Base-by-base conservation (phyloP, 208 protist species). In the Endotrypanum monterogeii region DNA sequence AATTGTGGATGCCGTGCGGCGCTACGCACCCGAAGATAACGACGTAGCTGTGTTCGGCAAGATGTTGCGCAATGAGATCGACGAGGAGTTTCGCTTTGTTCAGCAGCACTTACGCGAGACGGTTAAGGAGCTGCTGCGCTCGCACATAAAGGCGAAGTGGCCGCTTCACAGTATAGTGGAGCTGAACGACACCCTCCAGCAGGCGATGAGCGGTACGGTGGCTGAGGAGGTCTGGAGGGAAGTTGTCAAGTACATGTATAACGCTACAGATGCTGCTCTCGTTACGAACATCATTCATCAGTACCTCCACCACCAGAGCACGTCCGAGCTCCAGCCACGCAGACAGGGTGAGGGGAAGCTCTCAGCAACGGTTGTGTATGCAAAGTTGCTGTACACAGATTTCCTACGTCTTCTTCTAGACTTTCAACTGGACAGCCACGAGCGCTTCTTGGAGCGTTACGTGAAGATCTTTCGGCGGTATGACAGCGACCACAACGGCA, bases 71-170 rank as follows among this genome's bases (percentile, higher is more conserved):
- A 97, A 98, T 75, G 91, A 98, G 56, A 89, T 98, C 12, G 93
- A 98, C 55, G 94, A 98, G 81, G 93, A 96, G 69, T 98, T 97
- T 74, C 86, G 88, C 54, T 89, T 92, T 50, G 94, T 98, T 39
- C 94, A 98, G 76, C 76, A 79, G 48, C 89, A 97, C 74, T 57
- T 98, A 3, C 88, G 92, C 52, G 84, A 91, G 67, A 96, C 93
- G 20, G 94, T 96, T 14, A 79, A 74, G 28, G 89, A 96, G 81
- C 78, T 98, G 63, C 79, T 98, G 61, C 83, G 87, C 12, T 75
- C 84, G 28, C 85, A 90, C 50, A 67, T 98, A 14, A 89, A 85
- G 70, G 80, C 78, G 7, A 86, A 87, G 73, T 66, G 74, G 11
- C 86, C 90, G 1, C 81, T 84, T 50, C 75, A 82, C 56, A 75